A percentile compares a stretch with the other conserved stretches of the same genome.
phyloP scores from a whole-genome alignment of 257 asterid species.

The Solanum clarkiae region DNA sequence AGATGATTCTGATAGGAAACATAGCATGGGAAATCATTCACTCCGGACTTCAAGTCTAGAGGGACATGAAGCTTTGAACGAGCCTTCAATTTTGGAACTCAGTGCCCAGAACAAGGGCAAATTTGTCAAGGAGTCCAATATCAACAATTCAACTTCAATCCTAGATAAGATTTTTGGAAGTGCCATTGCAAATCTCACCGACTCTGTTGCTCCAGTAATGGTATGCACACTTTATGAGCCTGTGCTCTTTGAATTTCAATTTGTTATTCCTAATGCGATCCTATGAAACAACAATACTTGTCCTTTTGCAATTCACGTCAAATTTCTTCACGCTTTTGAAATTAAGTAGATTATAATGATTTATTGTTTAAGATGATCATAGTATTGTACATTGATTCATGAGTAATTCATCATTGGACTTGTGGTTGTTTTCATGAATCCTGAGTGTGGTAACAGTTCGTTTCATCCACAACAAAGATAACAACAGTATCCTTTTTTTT shows the following conservation, averaged over 20 bases:
- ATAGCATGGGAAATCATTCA: conserved; percentile 25
- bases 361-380: neutral
- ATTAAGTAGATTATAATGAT: neutral
- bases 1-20: conserved; percentile 20
- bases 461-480: neutral
- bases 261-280: neutral
- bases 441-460: neutral
- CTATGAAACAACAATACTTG: neutral
- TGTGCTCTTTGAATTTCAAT: neutral
- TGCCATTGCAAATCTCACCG: conserved; percentile 28
- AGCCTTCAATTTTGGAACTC: conserved; percentile 18
- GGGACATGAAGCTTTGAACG: conserved; percentile 22
- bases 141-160: conserved; percentile 32
- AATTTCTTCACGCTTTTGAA: neutral
- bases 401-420: neutral
- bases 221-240: conserved; percentile 9
- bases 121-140: conserved; percentile 22
- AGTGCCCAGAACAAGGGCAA: conserved; percentile 23
- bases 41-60: conserved; percentile 19
- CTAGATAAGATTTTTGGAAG: conserved; percentile 54
- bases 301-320: neutral
- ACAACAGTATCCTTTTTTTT: neutral
- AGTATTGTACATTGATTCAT: neutral
- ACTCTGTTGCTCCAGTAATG: conserved; percentile 25
- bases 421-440: neutral